A percentile compares a stretch with the other conserved stretches of the same genome.
phyloP scores from a whole-genome alignment of 2,329 filamentous ascomycete genomes.

The Zarea fungicola region DNA sequence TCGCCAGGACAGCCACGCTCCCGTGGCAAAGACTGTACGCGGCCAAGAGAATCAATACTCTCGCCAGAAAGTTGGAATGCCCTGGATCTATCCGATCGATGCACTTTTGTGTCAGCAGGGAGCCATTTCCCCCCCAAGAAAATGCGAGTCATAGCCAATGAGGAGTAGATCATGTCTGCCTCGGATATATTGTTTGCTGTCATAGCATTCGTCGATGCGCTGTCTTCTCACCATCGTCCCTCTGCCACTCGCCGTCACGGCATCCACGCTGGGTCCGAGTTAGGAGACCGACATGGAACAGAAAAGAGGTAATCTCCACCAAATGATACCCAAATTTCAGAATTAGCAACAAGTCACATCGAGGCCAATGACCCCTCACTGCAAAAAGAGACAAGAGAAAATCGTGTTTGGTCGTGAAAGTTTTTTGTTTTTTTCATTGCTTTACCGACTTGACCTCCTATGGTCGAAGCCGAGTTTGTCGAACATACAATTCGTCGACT shows the following conservation, averaged over 20 bases:
- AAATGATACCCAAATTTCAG: too few relatives aligned
- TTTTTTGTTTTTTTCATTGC: conserved; percentile 32
- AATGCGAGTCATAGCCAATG: neutral
- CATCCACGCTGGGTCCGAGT: neutral
- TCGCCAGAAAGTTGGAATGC: neutral
- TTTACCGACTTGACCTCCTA: conserved; percentile 37
- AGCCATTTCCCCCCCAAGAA: neutral
- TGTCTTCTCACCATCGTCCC: neutral
- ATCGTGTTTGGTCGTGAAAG: conserved; percentile 4
- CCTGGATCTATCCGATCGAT: neutral
- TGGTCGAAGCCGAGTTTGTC: conserved; percentile 34
- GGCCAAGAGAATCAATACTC: too few relatives aligned
- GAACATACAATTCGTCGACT: conserved; percentile 36
- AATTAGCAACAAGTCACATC: conserved; percentile 9
- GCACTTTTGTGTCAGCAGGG: neutral
- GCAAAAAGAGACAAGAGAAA: neutral
- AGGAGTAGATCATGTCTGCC: too few relatives aligned
- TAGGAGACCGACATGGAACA: neutral
- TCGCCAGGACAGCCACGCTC: too few relatives aligned
- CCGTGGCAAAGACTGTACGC: too few relatives aligned
- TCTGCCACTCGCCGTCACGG: too few relatives aligned
- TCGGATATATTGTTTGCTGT: neutral
- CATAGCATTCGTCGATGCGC: neutral
- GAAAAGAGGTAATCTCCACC: neutral
- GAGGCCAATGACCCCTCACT: neutral